Evolutionary conservation across 2,329 filamentous ascomycete species (phyloP).

Genomic region (Beauveria varroae): DNA sequence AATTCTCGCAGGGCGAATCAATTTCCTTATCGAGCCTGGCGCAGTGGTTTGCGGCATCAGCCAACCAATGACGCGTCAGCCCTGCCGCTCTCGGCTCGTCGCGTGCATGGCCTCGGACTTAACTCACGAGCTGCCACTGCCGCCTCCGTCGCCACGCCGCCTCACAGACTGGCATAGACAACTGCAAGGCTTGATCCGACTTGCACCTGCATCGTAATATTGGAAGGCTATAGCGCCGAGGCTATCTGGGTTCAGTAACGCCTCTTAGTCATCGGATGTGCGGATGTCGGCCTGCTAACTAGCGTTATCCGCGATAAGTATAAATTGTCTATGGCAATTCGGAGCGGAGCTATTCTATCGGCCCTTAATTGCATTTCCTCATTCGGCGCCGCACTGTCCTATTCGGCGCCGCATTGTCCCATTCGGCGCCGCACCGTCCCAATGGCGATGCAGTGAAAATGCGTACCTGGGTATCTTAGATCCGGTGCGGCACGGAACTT

Average conservation of each 20-base stretch:
- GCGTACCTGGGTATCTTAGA: background rate
- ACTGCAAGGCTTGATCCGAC: background rate
- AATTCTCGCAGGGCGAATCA: background rate
- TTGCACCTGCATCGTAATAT: background rate
- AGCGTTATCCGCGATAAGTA: background rate
- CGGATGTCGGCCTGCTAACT: background rate
- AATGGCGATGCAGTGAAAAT: background rate
- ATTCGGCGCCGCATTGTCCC: too few relatives aligned
- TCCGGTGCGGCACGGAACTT: background rate
- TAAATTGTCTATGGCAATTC: background rate
- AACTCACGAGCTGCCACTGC: background rate
- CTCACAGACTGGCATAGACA: too few relatives aligned
- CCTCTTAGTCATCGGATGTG: background rate
- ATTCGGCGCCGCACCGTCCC: background rate
- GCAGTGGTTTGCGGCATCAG: background rate
- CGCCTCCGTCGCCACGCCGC: too few relatives aligned
- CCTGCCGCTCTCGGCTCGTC: background rate
- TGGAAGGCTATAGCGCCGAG: too few relatives aligned
- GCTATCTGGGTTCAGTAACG: background rate
- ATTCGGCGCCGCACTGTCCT: background rate
- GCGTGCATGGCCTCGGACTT: background rate
- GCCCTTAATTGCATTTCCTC: background rate
- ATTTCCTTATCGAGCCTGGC: background rate
- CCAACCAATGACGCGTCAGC: background rate
- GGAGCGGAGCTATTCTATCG: background rate